phyloP scores from a whole-genome alignment of 177 flowering plant species.

The Telopea speciosissima region DNA sequence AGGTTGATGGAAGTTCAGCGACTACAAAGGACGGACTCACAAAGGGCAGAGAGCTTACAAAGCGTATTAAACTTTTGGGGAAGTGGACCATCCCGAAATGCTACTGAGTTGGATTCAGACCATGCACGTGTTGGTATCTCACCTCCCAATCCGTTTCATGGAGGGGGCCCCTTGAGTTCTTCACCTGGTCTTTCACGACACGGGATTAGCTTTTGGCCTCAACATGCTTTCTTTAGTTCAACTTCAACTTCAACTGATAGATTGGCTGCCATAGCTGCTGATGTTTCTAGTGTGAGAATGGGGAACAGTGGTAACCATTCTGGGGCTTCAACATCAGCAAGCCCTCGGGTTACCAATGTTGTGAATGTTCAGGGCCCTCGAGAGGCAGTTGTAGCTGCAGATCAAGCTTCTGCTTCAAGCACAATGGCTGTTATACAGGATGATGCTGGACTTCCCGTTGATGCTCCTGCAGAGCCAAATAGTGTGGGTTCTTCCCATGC shows the following conservation, averaged over 20 bases:
- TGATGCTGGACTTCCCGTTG: conserved; percentile 16
- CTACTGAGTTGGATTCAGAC: conserved; percentile 7
- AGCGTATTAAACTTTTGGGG: conserved; percentile 7
- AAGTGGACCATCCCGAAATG: conserved; percentile 12
- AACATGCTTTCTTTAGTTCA: conserved; percentile 7
- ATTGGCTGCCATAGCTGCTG: conserved; percentile 20
- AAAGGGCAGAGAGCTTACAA: conserved; percentile 13
- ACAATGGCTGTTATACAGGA: conserved; percentile 31
- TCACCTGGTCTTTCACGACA: conserved; percentile 14
- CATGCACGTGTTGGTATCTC: not conserved
- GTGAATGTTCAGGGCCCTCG: conserved; percentile 10
- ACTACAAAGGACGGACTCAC: too few species aligned
- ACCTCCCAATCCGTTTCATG: conserved; percentile 9
- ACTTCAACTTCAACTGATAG: conserved; percentile 21
- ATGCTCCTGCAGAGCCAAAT: conserved; percentile 20
- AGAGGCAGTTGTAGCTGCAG: conserved; percentile 16
- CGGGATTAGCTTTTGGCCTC: conserved; percentile 21
- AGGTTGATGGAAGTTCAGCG: conserved; percentile 20
- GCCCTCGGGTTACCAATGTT: conserved; percentile 12
- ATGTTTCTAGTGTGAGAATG: conserved; percentile 16
- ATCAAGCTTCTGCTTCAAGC: conserved; percentile 30
- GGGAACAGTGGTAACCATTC: conserved; percentile 11
- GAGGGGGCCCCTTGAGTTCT: conserved; percentile 15
- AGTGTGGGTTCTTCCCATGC: conserved; percentile 25
- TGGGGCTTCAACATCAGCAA: conserved; percentile 16